A percentile compares a stretch with the other conserved stretches of the same genome.
phyloP scores from a whole-genome alignment of 148 eudicot genomes.

The Salicornia ramosissima region DNA sequence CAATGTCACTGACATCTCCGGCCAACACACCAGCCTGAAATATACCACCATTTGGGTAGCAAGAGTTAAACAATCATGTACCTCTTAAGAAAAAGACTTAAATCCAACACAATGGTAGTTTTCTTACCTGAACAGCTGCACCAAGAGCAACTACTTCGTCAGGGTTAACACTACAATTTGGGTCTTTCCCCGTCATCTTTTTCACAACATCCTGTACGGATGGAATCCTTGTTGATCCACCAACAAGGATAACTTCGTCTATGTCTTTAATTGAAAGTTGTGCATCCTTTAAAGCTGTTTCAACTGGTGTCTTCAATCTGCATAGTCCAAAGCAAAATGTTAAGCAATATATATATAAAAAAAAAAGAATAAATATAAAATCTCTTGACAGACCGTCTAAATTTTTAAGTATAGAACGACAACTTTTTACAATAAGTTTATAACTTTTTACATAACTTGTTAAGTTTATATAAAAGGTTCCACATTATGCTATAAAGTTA shows the following conservation, averaged over 20 bases:
- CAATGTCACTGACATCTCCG: slow-evolving; percentile 63
- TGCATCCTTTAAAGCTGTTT: slow-evolving; percentile 56
- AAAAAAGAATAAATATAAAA: neutral
- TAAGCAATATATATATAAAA: neutral
- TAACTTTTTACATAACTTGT: too few relatives aligned
- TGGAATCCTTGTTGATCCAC: slow-evolving; percentile 76
- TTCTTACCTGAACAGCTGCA: slow-evolving; percentile 68
- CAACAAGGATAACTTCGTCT: slow-evolving; percentile 73
- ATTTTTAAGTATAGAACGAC: too few relatives aligned
- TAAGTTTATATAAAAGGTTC: too few relatives aligned
- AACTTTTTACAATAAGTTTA: too few relatives aligned
- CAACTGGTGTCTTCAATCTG: slow-evolving; percentile 60
- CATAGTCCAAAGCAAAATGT: slow-evolving; percentile 8
- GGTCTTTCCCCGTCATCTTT: slow-evolving; percentile 58
- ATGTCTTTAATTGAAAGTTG: slow-evolving; percentile 50
- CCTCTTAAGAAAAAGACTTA: neutral
- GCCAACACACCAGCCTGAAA: slow-evolving; percentile 63
- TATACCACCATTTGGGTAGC: neutral
- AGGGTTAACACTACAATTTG: slow-evolving; percentile 61
- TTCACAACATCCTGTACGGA: slow-evolving; percentile 59
- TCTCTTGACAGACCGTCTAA: too few relatives aligned
- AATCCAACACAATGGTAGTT: neutral
- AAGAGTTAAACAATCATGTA: neutral
- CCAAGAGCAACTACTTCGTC: slow-evolving; percentile 84
- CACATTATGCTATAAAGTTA: too few relatives aligned